phyloP scores from a whole-genome alignment of 805 yeast genomes.

The Kodamaea nitidulidarum region DNA sequence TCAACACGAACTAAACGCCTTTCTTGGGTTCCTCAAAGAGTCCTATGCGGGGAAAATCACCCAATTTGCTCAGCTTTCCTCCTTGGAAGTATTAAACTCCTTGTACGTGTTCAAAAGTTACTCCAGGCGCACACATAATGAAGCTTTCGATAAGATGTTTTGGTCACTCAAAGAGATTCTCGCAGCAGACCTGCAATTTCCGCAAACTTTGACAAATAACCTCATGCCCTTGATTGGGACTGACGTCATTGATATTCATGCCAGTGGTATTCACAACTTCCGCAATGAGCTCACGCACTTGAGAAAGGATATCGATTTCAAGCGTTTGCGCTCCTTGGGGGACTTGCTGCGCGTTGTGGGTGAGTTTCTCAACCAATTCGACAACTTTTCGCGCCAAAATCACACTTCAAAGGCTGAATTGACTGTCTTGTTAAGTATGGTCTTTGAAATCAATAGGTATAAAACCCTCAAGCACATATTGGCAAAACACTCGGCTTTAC shows the following conservation, averaged over 20 bases:
- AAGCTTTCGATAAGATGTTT: constrained; percentile 15
- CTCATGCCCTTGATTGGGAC: constrained; percentile 14
- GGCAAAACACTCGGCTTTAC: constrained; percentile 11
- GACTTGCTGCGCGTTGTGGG: constrained; percentile 14
- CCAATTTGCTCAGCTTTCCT: constrained; percentile 21
- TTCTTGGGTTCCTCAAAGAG: constrained; percentile 18
- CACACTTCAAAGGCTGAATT: not conserved
- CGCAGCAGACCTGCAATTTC: constrained; percentile 15
- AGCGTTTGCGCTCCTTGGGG: constrained; percentile 10
- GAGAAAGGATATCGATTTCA: constrained; percentile 20
- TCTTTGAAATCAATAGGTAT: constrained; percentile 23
- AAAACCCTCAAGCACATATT: constrained; percentile 19
- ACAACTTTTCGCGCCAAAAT: constrained; percentile 12
- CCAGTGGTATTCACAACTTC: constrained; percentile 17
- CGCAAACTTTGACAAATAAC: constrained; percentile 16
- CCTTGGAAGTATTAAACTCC: constrained; percentile 23
- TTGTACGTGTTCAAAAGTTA: constrained; percentile 24
- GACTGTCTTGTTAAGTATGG: constrained; percentile 6
- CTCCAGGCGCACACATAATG: constrained; percentile 17
- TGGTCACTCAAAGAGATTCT: constrained; percentile 16
- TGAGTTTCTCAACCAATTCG: constrained; percentile 15
- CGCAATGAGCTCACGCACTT: constrained; percentile 19
- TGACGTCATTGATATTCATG: constrained; percentile 13
- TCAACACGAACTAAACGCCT: constrained; percentile 16
- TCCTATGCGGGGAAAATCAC: constrained; percentile 21